Base-by-base conservation (phyloP, 2,329 filamentous ascomycete species). In the Scopulariopsis brevicaulis region DNA sequence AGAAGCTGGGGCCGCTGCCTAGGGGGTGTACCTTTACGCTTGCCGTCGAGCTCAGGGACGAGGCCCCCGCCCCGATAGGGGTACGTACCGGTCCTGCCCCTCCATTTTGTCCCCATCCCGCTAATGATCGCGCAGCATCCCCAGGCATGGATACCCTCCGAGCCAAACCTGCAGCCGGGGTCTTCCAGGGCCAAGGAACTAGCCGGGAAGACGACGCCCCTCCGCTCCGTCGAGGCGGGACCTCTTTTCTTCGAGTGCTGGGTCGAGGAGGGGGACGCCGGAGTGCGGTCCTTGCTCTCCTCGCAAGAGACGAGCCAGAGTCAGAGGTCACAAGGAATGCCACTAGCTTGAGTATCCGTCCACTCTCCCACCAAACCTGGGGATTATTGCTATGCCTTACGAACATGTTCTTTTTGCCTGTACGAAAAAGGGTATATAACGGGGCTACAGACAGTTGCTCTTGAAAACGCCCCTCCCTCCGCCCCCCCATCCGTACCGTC, bases 11-110 rank as follows among this genome's bases (percentile, higher is more conserved):
- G 0, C 70, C 77, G 0, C 67, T 91, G 24, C 86, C 87, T 0
- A 70, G 76, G 1, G 79, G 80, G 1, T 90, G 87, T 68, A 87
- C 86, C 0, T 93, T 89, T 68, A 89, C 87, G 0, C 69, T 93
- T n/a, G 86, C 85, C 0, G 79, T 93, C 48, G 89, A 93, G 69
- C 68, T 92, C 62, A 81, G 80, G 46, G 81, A 86, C 24, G 77
- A 84, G 48, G 77, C 75, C 0, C 70, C 78, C 12, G 75, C 81
- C 11, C 84, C 83, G 0, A 82, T 85, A 61, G 77, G 77, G 57
- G 82, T 84, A 69, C 66, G 79, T 72, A 22, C 51, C 40, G 18
- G 32, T 54, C 12, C 14, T 55, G 28, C 18, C 5, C 4, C 2
- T 35, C 1, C 18, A 40, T 48, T 34, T 25, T 6, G 24, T 25